phyloP scores from a whole-genome alignment of 2,329 filamentous ascomycete species.

The Anthostomella pinea region DNA sequence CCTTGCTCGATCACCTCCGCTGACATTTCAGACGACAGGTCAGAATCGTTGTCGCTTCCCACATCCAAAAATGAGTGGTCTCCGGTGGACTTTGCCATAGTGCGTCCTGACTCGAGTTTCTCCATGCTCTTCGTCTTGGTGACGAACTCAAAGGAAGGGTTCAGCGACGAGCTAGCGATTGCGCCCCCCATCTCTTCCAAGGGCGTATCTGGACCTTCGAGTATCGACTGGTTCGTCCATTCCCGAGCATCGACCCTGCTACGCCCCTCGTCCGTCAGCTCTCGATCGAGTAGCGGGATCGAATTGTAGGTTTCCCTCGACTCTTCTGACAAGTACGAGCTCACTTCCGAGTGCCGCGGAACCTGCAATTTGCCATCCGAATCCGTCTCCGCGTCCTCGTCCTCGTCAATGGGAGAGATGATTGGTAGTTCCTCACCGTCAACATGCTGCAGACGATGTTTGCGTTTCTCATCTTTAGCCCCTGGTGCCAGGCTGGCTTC shows the following conservation, averaged over 20 bases:
- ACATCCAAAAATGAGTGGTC: constrained; percentile 29
- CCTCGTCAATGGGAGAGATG: constrained; percentile 25
- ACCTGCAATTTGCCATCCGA: constrained; percentile 19
- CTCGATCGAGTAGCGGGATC: constrained; percentile 72
- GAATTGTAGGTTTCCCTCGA: constrained; percentile 76
- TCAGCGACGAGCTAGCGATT: constrained; percentile 28
- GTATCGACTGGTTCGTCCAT: constrained; percentile 56
- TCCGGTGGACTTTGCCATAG: constrained; percentile 18
- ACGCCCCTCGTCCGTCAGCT: constrained; percentile 49
- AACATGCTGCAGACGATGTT: constrained; percentile 45
- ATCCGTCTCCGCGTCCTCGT: constrained; percentile 19
- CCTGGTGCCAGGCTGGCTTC: constrained; percentile 19
- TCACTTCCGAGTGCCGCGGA: constrained; percentile 34
- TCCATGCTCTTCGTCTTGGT: constrained; percentile 53
- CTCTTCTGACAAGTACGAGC: constrained; percentile 54
- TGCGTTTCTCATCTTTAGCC: constrained; percentile 39
- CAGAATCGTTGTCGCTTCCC: constrained; percentile 50
- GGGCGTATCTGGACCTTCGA: constrained; percentile 45
- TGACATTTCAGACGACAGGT: constrained; percentile 63
- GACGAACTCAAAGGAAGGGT: constrained; percentile 54
- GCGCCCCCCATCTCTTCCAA: constrained; percentile 30
- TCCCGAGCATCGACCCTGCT: constrained; percentile 40
- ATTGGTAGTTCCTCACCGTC: constrained; percentile 39
- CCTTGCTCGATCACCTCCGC: constrained; percentile 42
- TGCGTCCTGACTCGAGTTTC: constrained; percentile 37